Conservation (phyloP, 306 rosid species). For the Pueraria montana region DNA sequence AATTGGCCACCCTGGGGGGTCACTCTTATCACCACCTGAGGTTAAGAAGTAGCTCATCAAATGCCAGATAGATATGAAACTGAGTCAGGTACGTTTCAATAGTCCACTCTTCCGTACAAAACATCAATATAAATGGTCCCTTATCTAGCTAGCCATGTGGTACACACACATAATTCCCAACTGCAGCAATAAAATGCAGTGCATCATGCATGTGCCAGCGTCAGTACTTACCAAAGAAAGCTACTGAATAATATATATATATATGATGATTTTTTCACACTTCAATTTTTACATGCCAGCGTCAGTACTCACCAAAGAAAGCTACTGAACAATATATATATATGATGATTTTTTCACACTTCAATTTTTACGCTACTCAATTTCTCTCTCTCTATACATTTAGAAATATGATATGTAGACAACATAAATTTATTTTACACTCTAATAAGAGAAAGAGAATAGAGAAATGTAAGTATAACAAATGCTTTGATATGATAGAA, state of each 20-base stretch:
- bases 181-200: background rate
- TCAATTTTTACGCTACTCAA: no score
- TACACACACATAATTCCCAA: conserved; percentile 21
- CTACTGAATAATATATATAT: background rate
- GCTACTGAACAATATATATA: no score
- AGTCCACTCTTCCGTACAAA: conserved; percentile 41
- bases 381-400: background rate
- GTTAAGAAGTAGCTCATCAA: background rate
- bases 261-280: background rate
- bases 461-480: no score
- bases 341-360: background rate
- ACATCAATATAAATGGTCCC: conserved; percentile 40
- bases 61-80: background rate
- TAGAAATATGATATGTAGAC: no score
- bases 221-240: conserved; percentile 7
- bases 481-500: no score
- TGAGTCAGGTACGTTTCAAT: background rate
- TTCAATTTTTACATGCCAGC: background rate
- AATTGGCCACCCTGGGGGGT: background rate
- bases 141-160: conserved; percentile 15
- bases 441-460: no score
- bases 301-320: no score
- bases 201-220: conserved; percentile 31
- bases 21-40: conserved; percentile 27
- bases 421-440: no score